Conservation (phyloP, 345 rosid genomes). For the Theobroma cacao region DNA sequence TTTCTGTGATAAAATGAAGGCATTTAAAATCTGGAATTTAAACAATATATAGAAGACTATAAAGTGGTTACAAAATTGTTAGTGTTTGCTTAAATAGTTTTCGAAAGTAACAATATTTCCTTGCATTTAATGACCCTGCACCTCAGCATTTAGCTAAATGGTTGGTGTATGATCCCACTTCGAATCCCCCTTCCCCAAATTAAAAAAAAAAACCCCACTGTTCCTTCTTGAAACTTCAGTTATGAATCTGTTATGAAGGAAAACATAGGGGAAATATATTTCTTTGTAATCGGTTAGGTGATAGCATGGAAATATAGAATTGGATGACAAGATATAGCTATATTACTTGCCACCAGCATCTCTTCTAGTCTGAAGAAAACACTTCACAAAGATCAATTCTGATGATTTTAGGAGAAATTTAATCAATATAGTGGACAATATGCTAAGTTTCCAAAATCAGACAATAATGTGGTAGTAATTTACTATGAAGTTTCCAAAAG, state of each 20-base stretch:
- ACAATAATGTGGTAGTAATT: background rate
- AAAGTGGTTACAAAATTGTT: background rate
- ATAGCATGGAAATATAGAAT: background rate
- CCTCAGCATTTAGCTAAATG: no score
- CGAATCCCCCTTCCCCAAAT: no score
- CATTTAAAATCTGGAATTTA: background rate
- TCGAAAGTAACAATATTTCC: background rate
- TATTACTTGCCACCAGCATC: no score
- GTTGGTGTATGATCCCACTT: no score
- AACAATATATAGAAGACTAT: background rate
- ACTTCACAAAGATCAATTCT: background rate
- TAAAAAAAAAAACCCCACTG: no score
- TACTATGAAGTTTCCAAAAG: background rate
- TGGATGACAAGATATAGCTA: no score
- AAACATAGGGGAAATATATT: background rate
- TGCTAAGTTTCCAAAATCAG: background rate
- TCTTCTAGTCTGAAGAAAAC: no score
- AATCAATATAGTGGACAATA: background rate
- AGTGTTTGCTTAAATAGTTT: background rate
- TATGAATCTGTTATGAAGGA: background rate
- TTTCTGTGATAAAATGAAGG: background rate
- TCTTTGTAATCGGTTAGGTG: background rate
- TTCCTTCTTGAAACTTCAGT: background rate
- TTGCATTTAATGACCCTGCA: background rate
- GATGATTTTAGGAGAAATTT: background rate